These are phyloP conservation scores for Fusarium zealandicum DNA, from an alignment of 2,329 filamentous ascomycete genomes.

Conservation along the genomic window DNA sequence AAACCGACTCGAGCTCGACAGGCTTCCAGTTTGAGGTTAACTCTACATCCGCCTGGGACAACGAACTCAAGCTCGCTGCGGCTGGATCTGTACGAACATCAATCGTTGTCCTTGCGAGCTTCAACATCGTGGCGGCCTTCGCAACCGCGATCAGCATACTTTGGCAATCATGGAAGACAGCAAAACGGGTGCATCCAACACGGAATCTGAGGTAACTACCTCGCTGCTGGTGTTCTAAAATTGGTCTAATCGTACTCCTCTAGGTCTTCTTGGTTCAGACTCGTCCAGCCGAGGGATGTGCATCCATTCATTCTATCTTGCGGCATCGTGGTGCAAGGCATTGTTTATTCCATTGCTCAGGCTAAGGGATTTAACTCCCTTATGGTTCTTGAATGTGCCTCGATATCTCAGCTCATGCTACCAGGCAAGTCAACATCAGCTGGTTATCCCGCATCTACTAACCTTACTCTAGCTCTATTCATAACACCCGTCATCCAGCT, in stretches of 20 bases:
- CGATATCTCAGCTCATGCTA: slow-evolving; percentile 65
- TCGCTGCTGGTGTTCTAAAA: background rate
- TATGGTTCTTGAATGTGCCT: slow-evolving; percentile 59
- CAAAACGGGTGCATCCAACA: slow-evolving; percentile 51
- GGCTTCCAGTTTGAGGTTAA: slow-evolving; percentile 49
- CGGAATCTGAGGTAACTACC: slow-evolving; percentile 52
- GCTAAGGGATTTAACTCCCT: slow-evolving; percentile 61
- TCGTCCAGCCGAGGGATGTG: slow-evolving; percentile 56
- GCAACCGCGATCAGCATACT: slow-evolving; percentile 64
- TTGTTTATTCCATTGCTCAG: slow-evolving; percentile 64
- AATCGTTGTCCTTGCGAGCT: slow-evolving; percentile 66
- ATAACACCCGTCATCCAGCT: slow-evolving; percentile 71
- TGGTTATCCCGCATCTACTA: slow-evolving; percentile 29
- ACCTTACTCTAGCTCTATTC: slow-evolving; percentile 59
- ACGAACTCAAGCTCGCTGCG: slow-evolving; percentile 59
- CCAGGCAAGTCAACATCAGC: slow-evolving; percentile 55
- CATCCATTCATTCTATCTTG: slow-evolving; percentile 65
- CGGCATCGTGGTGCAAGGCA: slow-evolving; percentile 65
- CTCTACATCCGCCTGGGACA: slow-evolving; percentile 55
- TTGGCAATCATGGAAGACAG: slow-evolving; percentile 60
- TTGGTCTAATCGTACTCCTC: slow-evolving; percentile 15
- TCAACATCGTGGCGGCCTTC: slow-evolving; percentile 67
- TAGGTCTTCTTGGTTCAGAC: slow-evolving; percentile 51
- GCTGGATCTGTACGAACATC: slow-evolving; percentile 67
- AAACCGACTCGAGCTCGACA: slow-evolving; percentile 15